Conservation (phyloP, 305 asterid genomes). For the Fraxinus floribunda region DNA sequence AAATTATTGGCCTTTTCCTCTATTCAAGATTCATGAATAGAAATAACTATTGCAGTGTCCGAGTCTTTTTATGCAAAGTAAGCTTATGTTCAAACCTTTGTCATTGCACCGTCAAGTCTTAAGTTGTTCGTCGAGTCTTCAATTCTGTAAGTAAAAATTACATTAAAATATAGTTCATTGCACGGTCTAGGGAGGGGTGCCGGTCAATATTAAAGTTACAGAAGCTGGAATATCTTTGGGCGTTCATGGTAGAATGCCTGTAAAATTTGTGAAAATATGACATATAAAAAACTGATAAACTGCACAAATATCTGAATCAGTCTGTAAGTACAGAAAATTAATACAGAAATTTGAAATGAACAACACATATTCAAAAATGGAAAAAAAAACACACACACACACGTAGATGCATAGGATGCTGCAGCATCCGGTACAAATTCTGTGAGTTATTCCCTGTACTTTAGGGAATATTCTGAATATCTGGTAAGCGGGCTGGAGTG, state of each 20-base stretch:
- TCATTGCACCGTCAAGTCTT: not conserved
- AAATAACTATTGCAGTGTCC: not conserved
- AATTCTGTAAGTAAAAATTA: not conserved
- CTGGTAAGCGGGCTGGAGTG: constrained; percentile 20
- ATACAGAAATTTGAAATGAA: too few relatives aligned
- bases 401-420: too few relatives aligned
- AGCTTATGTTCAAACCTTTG: not conserved
- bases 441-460: too few relatives aligned
- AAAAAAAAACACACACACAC: too few relatives aligned
- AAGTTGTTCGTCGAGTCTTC: not conserved
- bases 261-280: constrained; percentile 28
- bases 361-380: too few relatives aligned
- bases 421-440: too few relatives aligned
- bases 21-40: not conserved
- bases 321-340: too few relatives aligned
- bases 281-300: constrained; percentile 24
- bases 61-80: not conserved
- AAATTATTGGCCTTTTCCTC: not conserved
- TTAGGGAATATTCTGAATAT: not conserved
- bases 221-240: not conserved
- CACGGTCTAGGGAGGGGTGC: not conserved
- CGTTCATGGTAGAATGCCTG: not conserved
- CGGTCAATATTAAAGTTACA: not conserved
- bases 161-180: not conserved
- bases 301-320: constrained; percentile 14